phyloP scores from a whole-genome alignment of 345 rosid species.

The Hibiscus mutabilis region DNA sequence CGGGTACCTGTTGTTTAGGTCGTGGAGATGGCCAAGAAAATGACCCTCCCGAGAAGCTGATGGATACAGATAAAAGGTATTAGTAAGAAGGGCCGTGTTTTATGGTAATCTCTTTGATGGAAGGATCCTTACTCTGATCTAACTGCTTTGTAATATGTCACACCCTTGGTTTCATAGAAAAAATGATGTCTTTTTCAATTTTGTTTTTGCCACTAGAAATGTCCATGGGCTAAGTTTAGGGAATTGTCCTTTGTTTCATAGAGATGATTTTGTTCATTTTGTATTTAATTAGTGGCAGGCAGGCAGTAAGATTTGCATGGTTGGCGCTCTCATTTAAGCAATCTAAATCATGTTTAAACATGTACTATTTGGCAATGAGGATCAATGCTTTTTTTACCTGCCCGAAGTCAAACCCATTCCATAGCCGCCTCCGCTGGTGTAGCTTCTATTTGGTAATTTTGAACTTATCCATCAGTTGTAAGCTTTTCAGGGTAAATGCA shows the following conservation, averaged over 20 bases:
- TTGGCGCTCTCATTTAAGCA: too few relatives aligned
- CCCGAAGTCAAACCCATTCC: too few relatives aligned
- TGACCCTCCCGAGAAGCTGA: neutral
- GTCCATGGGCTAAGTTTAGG: constrained; percentile 20
- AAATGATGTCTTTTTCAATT: constrained; percentile 18
- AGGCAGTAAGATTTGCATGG: too few relatives aligned
- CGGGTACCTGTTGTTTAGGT: too few relatives aligned
- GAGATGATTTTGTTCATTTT: too few relatives aligned
- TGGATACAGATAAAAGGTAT: constrained; percentile 21
- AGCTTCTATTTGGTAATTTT: too few relatives aligned
- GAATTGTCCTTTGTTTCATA: constrained; percentile 17
- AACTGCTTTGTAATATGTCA: constrained; percentile 48
- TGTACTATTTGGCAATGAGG: too few relatives aligned
- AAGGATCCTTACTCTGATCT: constrained; percentile 33
- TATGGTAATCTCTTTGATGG: constrained; percentile 19
- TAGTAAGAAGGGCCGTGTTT: constrained; percentile 35
- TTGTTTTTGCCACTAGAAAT: constrained; percentile 26
- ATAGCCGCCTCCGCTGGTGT: too few relatives aligned
- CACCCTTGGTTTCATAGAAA: constrained; percentile 44
- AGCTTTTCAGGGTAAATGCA: too few relatives aligned
- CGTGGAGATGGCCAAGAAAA: constrained; percentile 4
- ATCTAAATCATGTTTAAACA: too few relatives aligned
- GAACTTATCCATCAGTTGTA: too few relatives aligned
- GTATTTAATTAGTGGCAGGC: neutral
- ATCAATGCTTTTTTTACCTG: too few relatives aligned